These are phyloP conservation scores for Herpetomonas tarakana DNA, from an alignment of 208 protist species.

Conservation along the genomic window DNA sequence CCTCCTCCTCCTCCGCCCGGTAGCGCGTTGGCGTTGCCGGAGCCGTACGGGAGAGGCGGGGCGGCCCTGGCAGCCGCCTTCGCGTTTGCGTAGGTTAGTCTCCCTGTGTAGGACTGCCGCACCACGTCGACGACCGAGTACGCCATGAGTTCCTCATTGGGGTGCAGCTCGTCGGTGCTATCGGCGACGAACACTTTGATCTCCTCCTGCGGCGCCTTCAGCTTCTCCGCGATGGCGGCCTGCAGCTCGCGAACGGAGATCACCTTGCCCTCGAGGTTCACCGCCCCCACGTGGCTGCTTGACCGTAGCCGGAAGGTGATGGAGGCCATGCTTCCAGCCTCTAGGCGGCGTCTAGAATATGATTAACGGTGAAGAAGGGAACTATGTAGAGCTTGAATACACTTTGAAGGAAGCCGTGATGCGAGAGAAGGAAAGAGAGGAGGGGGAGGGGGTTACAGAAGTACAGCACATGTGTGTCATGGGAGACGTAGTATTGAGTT, in stretches of 20 bases:
- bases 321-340: slow-evolving; percentile 28
- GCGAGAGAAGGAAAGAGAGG: not conserved
- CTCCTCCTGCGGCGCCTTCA: slow-evolving; percentile 66
- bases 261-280: slow-evolving; percentile 64
- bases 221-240: slow-evolving; percentile 67
- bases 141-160: slow-evolving; percentile 68
- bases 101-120: slow-evolving; percentile 40
- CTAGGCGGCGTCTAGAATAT: not conserved
- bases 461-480: not conserved
- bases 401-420: no score
- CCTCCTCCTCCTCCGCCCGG: slow-evolving; percentile 9
- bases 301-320: slow-evolving; percentile 82
- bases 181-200: slow-evolving; percentile 73
- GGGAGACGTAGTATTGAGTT: not conserved
- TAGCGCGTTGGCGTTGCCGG: not conserved
- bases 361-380: no score
- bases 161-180: slow-evolving; percentile 67
- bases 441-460: not conserved
- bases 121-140: slow-evolving; percentile 82
- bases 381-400: no score
- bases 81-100: slow-evolving; percentile 12
- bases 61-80: not conserved
- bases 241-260: slow-evolving; percentile 65
- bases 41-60: not conserved
- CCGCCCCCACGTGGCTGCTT: slow-evolving; percentile 75